Percentiles rank a stretch among this genome's conserved stretches.
These are phyloP conservation scores for Cymbopogon flexuosus DNA, from an alignment of 202 grass and related monocot species.

Conservation along the genomic window DNA sequence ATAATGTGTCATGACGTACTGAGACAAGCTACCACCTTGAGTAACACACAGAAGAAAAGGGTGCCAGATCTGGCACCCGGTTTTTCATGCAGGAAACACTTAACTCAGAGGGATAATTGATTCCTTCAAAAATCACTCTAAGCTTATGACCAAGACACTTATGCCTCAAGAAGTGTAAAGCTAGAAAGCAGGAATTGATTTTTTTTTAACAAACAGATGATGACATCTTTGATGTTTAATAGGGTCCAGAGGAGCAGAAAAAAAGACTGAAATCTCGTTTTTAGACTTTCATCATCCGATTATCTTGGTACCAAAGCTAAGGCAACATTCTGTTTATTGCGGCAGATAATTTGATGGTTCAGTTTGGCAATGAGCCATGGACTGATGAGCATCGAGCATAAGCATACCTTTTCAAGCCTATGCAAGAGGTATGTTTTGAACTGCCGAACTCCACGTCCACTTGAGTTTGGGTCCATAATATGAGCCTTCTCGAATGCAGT, in stretches of 20 bases:
- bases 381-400: not conserved
- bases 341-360: not conserved
- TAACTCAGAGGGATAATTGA: not conserved
- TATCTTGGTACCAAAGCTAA: not conserved
- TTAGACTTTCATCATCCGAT: not conserved
- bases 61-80: not conserved
- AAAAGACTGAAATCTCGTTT: not conserved
- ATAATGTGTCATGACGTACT: not conserved
- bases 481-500: constrained; percentile 86
- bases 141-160: not conserved
- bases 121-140: not conserved
- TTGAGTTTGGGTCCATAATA: constrained; percentile 58
- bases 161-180: not conserved
- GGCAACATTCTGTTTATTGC: not conserved
- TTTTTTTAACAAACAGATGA: not conserved
- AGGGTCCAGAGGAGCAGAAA: not conserved
- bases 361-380: not conserved
- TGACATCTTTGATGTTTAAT: not conserved
- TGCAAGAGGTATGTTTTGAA: constrained; percentile 96
- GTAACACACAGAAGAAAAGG: not conserved
- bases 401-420: constrained; percentile 76
- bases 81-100: not conserved
- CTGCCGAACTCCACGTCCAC: constrained; percentile 65
- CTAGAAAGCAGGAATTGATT: not conserved
- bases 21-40: not conserved